phyloP scores from a whole-genome alignment of 139 green algal genomes.

The Coelastrella sp. region DNA sequence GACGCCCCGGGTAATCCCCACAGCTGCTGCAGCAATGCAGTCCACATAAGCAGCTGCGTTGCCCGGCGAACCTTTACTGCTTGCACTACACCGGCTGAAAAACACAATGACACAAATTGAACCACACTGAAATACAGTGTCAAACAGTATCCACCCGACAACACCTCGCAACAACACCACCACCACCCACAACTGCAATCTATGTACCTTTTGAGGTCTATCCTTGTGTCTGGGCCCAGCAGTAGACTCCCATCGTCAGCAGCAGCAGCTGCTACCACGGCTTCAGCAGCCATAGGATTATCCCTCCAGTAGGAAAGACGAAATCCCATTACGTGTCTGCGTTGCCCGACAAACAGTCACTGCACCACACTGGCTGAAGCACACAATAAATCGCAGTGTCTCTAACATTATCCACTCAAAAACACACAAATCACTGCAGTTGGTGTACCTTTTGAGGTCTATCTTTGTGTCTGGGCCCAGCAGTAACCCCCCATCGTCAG shows the following conservation, averaged over 20 bases:
- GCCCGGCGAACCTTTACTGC: slow-evolving; percentile 44
- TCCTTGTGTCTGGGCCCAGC: neutral
- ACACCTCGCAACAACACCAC: too few relatives aligned
- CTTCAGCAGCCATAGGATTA: neutral
- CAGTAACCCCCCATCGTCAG: neutral
- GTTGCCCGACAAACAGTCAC: slow-evolving; percentile 51
- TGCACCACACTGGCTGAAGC: neutral
- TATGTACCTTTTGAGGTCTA: neutral
- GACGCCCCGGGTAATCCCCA: too few relatives aligned
- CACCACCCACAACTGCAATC: too few relatives aligned
- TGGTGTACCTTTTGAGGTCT: neutral
- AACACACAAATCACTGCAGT: too few relatives aligned
- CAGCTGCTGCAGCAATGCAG: neutral
- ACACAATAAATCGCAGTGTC: too few relatives aligned
- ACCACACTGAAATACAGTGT: too few relatives aligned
- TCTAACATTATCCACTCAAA: too few relatives aligned
- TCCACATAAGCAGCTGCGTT: slow-evolving; percentile 44
- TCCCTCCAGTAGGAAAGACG: neutral
- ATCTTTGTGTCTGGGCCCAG: neutral
- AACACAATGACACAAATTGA: too few relatives aligned
- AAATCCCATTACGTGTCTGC: slow-evolving; percentile 43
- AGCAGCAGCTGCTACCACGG: neutral
- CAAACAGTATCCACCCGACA: too few relatives aligned
- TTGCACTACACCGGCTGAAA: neutral
- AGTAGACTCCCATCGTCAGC: neutral